Evolutionary conservation across 208 protist genomes (phyloP), one percentile per base, ranked within the genome.

Genomic region (Trypanosoma boissoni): DNA sequence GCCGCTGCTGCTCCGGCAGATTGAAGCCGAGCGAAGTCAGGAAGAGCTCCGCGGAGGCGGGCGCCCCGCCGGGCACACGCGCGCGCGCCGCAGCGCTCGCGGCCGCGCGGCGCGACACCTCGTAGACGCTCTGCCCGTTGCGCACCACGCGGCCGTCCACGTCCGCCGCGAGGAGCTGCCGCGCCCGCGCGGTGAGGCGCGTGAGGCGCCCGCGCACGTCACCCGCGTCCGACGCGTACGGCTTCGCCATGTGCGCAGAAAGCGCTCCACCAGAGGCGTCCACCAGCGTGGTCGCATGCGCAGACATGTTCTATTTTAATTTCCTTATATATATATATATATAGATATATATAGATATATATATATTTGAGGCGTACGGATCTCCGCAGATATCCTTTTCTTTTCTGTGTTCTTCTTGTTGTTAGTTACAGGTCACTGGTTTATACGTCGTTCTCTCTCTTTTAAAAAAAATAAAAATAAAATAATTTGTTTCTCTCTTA

Each of bases 21-120:
- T 93, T 85, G 39, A 93, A 88, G 45, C 80, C 81, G 58, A 88
- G 81, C 58, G 75, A 72, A 2, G 86, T 76, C 83, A 93, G 84
- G 59, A 93, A 93, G 24, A 93, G 76, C 56, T 93, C 82, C 37
- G 85, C 86, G 4, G 83, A 88, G 27, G 83, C 78, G 39, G 85
- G 76, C 32, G 78, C 44, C 6, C 45, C 12, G 34, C 20, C 24
- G 18, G 28, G 34, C 10, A 14, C 39, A 6, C 43, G 20, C 45
- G 62, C 53, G 4, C 43, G 36, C 26, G 32, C 31, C 24, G 24
- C 48, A 2, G 64, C 54, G 20, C 76, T 76, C n/a, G 61, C 73
- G 3, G 73, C 78, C 9, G 63, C 64, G 37, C 64, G 67, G 41
- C 72, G 72, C 14, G 84, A 86, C 36, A 79, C 69, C 54, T 92